Conservation (phyloP, 176 grass and related monocot genomes). For the Cenchrus fungigraminus region DNA sequence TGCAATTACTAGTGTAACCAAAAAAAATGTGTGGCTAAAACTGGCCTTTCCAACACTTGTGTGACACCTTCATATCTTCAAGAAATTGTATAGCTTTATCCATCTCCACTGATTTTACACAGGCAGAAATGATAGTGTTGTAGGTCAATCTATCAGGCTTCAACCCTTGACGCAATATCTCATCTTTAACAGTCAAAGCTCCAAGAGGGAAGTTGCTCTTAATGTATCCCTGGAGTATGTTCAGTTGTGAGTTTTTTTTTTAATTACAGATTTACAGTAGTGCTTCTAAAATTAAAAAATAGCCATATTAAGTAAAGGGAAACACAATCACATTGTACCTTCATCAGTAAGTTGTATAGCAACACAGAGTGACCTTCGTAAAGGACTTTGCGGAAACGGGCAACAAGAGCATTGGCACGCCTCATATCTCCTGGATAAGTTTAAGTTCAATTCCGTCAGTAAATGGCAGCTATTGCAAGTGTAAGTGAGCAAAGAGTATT, state of each 20-base stretch:
- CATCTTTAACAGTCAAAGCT: slow-evolving; percentile 91
- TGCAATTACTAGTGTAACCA: slow-evolving; percentile 26
- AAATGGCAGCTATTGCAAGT: background rate
- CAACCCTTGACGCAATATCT: slow-evolving; percentile 79
- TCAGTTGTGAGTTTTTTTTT: slow-evolving; percentile 31
- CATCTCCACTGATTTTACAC: slow-evolving; percentile 70
- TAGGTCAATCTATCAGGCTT: slow-evolving; percentile 96
- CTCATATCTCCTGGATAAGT: slow-evolving; percentile 76
- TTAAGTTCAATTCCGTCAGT: slow-evolving; percentile 30
- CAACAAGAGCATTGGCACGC: slow-evolving; percentile 93
- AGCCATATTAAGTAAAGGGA: slow-evolving; percentile 1
- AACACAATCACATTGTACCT: slow-evolving; percentile 56
- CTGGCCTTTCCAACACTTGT: slow-evolving; percentile 91
- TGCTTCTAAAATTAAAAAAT: slow-evolving; percentile 24
- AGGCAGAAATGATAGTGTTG: slow-evolving; percentile 86
- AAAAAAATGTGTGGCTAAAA: slow-evolving; percentile 67
- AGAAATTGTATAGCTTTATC: slow-evolving; percentile 84
- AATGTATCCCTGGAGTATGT: slow-evolving; percentile 73
- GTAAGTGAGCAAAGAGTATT: background rate
- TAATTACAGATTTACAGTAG: background rate
- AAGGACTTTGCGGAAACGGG: slow-evolving; percentile 73
- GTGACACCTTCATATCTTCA: slow-evolving; percentile 97
- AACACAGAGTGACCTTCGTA: slow-evolving; percentile 69
- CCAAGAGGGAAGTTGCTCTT: slow-evolving; percentile 80
- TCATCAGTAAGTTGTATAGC: slow-evolving; percentile 90